These are phyloP conservation scores for Immersiella caudata DNA, from an alignment of 495 filamentous ascomycete species.

Conservation along the genomic window DNA sequence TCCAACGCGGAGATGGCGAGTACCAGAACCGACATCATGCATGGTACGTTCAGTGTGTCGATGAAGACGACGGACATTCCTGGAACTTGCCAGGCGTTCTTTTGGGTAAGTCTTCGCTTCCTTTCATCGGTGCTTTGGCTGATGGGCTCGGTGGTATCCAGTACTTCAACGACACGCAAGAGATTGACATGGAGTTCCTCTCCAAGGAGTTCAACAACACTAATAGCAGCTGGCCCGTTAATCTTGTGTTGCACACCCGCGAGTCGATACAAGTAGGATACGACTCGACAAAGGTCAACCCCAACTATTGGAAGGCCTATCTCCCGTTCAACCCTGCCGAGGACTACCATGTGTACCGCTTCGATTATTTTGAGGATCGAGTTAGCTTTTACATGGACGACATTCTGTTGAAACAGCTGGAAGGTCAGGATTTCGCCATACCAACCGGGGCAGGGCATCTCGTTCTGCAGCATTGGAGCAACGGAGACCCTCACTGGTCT, in stretches of 20 bases:
- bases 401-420: slow-evolving; percentile 56
- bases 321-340: slow-evolving; percentile 64
- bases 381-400: slow-evolving; percentile 71
- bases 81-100: slow-evolving; percentile 77
- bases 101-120: slow-evolving; percentile 59
- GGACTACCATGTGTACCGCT: slow-evolving; percentile 73
- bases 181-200: slow-evolving; percentile 79
- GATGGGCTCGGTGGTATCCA: slow-evolving; percentile 25
- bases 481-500: slow-evolving; percentile 70
- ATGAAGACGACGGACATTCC: slow-evolving; percentile 60
- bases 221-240: slow-evolving; percentile 58
- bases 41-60: slow-evolving; percentile 66
- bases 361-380: slow-evolving; percentile 65
- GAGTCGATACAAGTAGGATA: slow-evolving; percentile 56
- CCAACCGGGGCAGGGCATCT: slow-evolving; percentile 63
- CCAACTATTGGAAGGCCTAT: slow-evolving; percentile 53
- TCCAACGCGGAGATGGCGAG: slow-evolving; percentile 63
- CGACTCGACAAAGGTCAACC: slow-evolving; percentile 56
- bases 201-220: slow-evolving; percentile 57
- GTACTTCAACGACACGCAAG: slow-evolving; percentile 77
- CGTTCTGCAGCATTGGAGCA: slow-evolving; percentile 76
- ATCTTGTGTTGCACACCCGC: slow-evolving; percentile 71
- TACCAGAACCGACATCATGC: slow-evolving; percentile 59
- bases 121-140: background rate
- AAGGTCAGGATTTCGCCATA: slow-evolving; percentile 45